Conservation (phyloP, 495 filamentous ascomycete genomes). For the Tuber indicum region DNA sequence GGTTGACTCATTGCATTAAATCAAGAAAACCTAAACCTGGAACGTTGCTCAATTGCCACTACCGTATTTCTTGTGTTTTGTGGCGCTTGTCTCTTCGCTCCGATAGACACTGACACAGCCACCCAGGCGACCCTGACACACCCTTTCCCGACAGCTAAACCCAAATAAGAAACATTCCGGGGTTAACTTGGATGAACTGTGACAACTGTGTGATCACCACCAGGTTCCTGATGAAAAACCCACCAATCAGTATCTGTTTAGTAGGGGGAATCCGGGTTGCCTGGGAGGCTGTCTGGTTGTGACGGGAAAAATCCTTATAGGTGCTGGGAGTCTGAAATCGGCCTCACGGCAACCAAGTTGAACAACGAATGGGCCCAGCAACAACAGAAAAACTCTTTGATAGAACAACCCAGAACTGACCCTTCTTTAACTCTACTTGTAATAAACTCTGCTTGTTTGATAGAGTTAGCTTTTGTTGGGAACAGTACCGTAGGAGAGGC, state of each 20-base stretch:
- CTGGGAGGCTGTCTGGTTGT: neutral
- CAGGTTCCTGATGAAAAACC: neutral
- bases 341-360: neutral
- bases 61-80: constrained; percentile 1
- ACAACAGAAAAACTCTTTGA: neutral
- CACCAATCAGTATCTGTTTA: neutral
- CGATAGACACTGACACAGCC: neutral
- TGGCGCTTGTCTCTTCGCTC: constrained; percentile 15
- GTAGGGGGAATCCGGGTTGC: neutral
- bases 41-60: constrained; percentile 14
- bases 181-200: neutral
- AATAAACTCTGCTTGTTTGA: neutral
- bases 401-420: neutral
- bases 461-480: neutral
- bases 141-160: neutral
- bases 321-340: neutral
- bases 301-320: neutral
- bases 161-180: neutral
- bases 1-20: constrained; percentile 31
- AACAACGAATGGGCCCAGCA: neutral
- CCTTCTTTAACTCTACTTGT: neutral
- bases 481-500: neutral
- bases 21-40: constrained; percentile 18
- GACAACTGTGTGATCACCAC: neutral
- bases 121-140: neutral